Conservation (phyloP, 164 flowering plant genomes). For the Warburgia ugandensis region DNA sequence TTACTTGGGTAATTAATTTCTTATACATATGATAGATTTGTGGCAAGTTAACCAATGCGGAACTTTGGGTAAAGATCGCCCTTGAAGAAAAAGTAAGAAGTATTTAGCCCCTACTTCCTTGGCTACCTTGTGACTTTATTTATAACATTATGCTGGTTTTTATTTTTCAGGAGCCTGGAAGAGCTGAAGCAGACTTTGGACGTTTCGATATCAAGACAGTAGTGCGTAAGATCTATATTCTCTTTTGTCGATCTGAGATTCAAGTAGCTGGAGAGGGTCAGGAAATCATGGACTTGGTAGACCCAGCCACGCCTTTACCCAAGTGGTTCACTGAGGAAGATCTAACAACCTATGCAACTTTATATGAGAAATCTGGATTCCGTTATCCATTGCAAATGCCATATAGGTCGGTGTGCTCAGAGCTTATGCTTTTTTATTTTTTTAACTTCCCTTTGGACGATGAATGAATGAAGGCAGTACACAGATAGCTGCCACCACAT, state of each 20-base stretch:
- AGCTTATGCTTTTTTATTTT: too few relatives aligned
- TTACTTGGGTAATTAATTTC: background rate
- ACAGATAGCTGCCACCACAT: too few relatives aligned
- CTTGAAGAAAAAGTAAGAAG: too few relatives aligned
- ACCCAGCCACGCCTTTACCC: constrained; percentile 44
- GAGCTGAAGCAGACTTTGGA: constrained; percentile 55
- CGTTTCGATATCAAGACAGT: constrained; percentile 44
- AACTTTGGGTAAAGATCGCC: too few relatives aligned
- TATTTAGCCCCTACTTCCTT: too few relatives aligned
- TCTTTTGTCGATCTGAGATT: constrained; percentile 41
- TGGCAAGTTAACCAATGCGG: too few relatives aligned
- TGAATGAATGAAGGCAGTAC: too few relatives aligned
- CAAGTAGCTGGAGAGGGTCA: constrained; percentile 37
- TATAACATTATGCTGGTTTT: too few relatives aligned
- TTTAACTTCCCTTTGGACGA: too few relatives aligned
- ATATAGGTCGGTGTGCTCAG: constrained; percentile 24
- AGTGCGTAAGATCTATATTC: constrained; percentile 44
- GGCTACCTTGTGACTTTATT: too few relatives aligned
- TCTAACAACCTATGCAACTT: constrained; percentile 25
- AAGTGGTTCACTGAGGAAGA: constrained; percentile 54
- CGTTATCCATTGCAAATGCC: constrained; percentile 46
- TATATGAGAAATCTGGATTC: constrained; percentile 54
- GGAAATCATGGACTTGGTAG: constrained; percentile 56
- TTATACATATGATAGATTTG: background rate
- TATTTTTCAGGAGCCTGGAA: constrained; percentile 49